phyloP scores from a whole-genome alignment of 2,329 filamentous ascomycete genomes.

The Arthroderma sp. region DNA sequence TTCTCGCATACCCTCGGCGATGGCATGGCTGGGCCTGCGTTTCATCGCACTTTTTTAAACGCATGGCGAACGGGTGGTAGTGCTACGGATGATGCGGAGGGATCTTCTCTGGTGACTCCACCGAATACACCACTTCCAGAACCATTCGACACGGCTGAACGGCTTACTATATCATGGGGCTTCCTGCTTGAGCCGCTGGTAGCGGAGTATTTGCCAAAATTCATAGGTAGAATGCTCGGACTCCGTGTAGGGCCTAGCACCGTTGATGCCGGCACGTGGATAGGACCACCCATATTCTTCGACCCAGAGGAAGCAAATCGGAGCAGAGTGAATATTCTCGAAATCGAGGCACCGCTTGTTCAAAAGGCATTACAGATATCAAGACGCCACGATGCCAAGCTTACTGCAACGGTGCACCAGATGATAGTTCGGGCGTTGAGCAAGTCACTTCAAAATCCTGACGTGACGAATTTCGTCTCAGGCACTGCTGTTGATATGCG shows the following conservation, averaged over 20 bases:
- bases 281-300: not conserved
- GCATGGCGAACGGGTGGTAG: constrained; percentile 1
- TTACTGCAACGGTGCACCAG: constrained; percentile 31
- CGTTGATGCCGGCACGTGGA: constrained; percentile 10
- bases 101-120: constrained; percentile 9
- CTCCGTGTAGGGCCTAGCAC: constrained; percentile 18
- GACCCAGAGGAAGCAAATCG: not conserved
- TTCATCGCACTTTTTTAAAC: constrained; percentile 30
- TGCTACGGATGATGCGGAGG: not conserved
- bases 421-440: constrained; percentile 28
- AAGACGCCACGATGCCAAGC: constrained; percentile 23
- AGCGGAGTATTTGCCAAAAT: constrained; percentile 24
- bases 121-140: constrained; percentile 16
- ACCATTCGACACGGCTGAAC: constrained; percentile 27
- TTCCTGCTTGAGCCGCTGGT: constrained; percentile 32
- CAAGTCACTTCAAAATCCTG: constrained; percentile 14
- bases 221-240: constrained; percentile 21
- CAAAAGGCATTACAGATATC: constrained; percentile 18
- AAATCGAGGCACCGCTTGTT: constrained; percentile 19
- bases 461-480: constrained; percentile 24
- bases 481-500: constrained; percentile 32
- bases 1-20: constrained; percentile 35
- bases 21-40: constrained; percentile 29
- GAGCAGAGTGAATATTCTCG: constrained; percentile 11
- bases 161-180: constrained; percentile 32